These are phyloP conservation scores for Yamadazyma olivae DNA, from an alignment of 805 yeast genomes.

Conservation along the genomic window DNA sequence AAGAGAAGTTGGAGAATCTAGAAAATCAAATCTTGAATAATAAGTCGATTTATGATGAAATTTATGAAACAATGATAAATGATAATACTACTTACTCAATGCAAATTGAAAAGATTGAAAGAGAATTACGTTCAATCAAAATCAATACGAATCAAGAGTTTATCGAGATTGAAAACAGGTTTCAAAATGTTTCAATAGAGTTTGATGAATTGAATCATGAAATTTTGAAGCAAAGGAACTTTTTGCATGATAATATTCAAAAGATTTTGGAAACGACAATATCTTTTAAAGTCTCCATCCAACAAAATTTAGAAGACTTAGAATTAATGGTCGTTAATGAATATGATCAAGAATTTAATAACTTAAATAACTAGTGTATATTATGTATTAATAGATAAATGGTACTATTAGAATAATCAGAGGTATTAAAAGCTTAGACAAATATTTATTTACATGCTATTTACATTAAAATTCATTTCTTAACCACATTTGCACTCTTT, in stretches of 20 bases:
- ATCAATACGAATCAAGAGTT: slow-evolving; percentile 48
- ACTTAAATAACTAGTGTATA: slow-evolving; percentile 7
- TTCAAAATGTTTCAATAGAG: slow-evolving; percentile 51
- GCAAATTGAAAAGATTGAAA: slow-evolving; percentile 64
- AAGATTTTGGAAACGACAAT: slow-evolving; percentile 58
- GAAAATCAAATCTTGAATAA: slow-evolving; percentile 53
- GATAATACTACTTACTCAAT: slow-evolving; percentile 53
- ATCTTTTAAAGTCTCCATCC: slow-evolving; percentile 65
- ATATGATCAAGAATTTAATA: slow-evolving; percentile 14
- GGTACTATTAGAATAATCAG: neutral
- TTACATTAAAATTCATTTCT: slow-evolving; percentile 41
- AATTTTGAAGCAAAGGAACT: slow-evolving; percentile 45
- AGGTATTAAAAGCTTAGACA: neutral
- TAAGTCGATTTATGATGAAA: slow-evolving; percentile 53
- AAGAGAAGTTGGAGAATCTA: slow-evolving; percentile 53
- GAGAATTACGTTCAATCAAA: slow-evolving; percentile 50
- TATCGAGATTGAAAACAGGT: slow-evolving; percentile 43
- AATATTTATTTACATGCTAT: slow-evolving; percentile 3
- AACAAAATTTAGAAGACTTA: slow-evolving; percentile 58
- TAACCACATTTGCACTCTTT: slow-evolving; percentile 63
- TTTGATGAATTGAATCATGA: slow-evolving; percentile 48
- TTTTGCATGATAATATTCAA: slow-evolving; percentile 51
- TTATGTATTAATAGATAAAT: slow-evolving; percentile 1
- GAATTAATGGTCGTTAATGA: slow-evolving; percentile 41
- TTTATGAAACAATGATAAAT: slow-evolving; percentile 51